phyloP scores from a whole-genome alignment of 352 stramenopile species.

The Phytopythium vexans region DNA sequence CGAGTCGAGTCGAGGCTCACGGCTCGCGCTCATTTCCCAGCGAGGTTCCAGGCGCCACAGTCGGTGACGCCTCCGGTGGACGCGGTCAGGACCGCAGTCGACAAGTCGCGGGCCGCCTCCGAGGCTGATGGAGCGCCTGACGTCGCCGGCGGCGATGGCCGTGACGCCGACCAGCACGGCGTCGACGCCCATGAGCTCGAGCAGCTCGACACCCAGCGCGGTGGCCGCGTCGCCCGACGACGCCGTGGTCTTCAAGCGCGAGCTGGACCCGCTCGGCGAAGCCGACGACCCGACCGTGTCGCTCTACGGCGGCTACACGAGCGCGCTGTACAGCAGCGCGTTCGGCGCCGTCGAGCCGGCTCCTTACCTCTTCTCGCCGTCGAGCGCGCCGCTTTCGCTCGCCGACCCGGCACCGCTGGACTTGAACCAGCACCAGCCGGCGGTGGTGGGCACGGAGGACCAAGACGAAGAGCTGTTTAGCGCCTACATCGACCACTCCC shows the following conservation, averaged over 20 bases:
- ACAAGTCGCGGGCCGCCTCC: not conserved
- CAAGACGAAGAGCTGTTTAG: conserved; percentile 57
- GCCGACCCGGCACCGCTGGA: conserved; percentile 3
- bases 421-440: conserved; percentile 4
- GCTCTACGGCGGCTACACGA: conserved; percentile 3
- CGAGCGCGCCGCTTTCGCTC: not conserved
- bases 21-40: not conserved
- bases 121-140: not conserved
- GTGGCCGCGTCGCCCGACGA: conserved; percentile 11
- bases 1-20: no score
- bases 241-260: conserved; percentile 22
- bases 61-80: not conserved
- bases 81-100: not conserved
- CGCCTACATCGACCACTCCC: conserved; percentile 23
- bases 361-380: conserved; percentile 13
- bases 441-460: conserved; percentile 8
- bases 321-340: conserved; percentile 2
- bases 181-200: conserved; percentile 13
- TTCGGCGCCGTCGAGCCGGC: not conserved
- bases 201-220: no score
- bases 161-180: conserved; percentile 12
- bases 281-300: conserved; percentile 13
- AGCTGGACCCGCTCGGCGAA: conserved; percentile 12
- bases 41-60: not conserved
- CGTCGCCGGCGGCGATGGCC: not conserved